These are phyloP conservation scores for Parastagonospora nodorum DNA, from an alignment of 2,329 filamentous ascomycete genomes.

Conservation along the genomic window DNA sequence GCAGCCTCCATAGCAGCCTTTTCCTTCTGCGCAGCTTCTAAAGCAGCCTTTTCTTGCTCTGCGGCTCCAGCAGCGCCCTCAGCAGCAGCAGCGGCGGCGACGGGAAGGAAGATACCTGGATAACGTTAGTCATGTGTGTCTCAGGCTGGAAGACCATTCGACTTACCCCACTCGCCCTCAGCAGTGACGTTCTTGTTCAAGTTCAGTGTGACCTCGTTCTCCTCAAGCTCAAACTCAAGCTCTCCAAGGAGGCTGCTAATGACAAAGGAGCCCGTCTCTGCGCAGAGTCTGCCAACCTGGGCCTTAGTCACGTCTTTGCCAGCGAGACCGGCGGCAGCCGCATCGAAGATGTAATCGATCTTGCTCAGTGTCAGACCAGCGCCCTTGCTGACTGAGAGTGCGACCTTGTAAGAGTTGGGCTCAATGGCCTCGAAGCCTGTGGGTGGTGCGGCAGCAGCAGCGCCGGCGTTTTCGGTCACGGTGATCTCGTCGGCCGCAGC, in stretches of 20 bases:
- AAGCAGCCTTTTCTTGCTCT: not conserved
- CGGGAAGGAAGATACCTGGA: constrained; percentile 18
- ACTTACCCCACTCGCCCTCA: constrained; percentile 29
- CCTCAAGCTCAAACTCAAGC: constrained; percentile 28
- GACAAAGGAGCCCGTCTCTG: constrained; percentile 23
- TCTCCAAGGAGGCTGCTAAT: constrained; percentile 22
- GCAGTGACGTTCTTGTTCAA: constrained; percentile 30
- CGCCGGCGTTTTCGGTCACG: constrained; percentile 23
- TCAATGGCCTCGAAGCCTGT: constrained; percentile 29
- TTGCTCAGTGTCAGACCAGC: constrained; percentile 25
- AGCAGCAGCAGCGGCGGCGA: constrained; percentile 10
- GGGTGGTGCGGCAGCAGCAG: constrained; percentile 17
- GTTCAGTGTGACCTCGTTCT: constrained; percentile 29
- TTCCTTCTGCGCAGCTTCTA: not conserved
- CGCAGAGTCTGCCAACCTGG: constrained; percentile 22
- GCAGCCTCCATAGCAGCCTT: not conserved
- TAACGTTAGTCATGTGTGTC: not conserved
- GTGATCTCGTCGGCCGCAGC: constrained; percentile 21
- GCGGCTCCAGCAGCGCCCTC: constrained; percentile 5
- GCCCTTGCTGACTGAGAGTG: constrained; percentile 23
- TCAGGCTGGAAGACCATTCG: not conserved
- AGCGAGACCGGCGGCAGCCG: constrained; percentile 12
- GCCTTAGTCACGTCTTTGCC: constrained; percentile 27
- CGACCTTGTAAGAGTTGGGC: constrained; percentile 20
- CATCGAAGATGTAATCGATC: constrained; percentile 31